Base-by-base conservation (phyloP, 2,329 filamentous ascomycete species). In the Chaetomiaceae sp. region DNA sequence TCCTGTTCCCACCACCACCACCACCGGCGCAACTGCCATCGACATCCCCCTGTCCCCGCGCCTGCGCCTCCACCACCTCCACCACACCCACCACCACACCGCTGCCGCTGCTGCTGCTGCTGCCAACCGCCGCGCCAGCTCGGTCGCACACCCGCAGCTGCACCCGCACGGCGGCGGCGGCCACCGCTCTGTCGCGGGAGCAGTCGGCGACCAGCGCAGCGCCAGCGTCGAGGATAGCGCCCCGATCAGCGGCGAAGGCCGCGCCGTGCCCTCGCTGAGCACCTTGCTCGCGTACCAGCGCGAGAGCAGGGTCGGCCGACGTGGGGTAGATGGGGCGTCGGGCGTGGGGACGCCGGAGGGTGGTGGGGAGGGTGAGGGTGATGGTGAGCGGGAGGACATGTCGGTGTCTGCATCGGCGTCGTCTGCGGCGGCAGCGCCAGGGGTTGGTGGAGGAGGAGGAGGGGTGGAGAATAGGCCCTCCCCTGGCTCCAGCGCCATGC, bases 41-140 rank as follows among this genome's bases (percentile, higher is more conserved):
- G 82, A 86, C 52, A 88, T 88, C 34, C 84, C 84, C 0, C 71
- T 83, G 1, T 88, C 84, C 0, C 85, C 85, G 3, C 74, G 83
- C 40, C 70, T 78, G 11, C 52, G 60, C 22, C 73, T 54, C 67
- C 69, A 24, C 70, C 70, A 3, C 22, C 22, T 6, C 22, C 22
- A 24, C 22, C 22, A 24, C 6, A 24, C 22, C 22, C 22, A 24
- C 22, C 22, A 24, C 22, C 6, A 24, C 22, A 9, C 6, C 72
- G 77, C 51, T 69, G 68, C 37, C 69, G n/a, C n/a, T n/a, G n/a
- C n/a, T n/a, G n/a, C n/a, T n/a, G n/a, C n/a, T n/a, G n/a, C n/a
- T n/a, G 68, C 38, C 71, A 72, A 71, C 35, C 75, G 84, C 43
- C 72, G 83, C n/a, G 80, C 83, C 1, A 86, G 81, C 62, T 87